Percentiles rank a stretch among this genome's conserved stretches.
These are phyloP conservation scores for Citeromyces matritensis DNA, from an alignment of 805 yeast genomes.

Conservation along the genomic window DNA sequence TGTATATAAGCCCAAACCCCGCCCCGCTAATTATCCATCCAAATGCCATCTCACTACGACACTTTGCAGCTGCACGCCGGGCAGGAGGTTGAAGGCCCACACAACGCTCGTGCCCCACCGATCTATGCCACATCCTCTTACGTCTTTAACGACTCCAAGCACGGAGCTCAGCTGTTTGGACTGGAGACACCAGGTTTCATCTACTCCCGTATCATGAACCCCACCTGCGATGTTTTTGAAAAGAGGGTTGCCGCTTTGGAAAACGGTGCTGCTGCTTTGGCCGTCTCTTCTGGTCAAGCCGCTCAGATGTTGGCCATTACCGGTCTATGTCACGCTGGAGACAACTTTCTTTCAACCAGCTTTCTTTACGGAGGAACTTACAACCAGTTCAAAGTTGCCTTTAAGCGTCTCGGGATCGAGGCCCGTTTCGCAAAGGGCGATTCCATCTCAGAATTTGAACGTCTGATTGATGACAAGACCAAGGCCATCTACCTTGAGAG, in stretches of 20 bases:
- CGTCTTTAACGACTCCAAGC: conserved; percentile 75
- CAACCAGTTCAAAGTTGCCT: conserved; percentile 87
- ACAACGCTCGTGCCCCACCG: conserved; percentile 80
- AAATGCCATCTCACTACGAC: conserved; percentile 55
- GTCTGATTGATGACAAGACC: conserved; percentile 67
- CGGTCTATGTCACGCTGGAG: conserved; percentile 78
- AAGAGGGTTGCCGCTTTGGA: conserved; percentile 87
- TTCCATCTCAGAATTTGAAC: conserved; percentile 51
- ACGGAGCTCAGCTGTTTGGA: conserved; percentile 86
- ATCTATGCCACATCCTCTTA: conserved; percentile 86
- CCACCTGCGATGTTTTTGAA: conserved; percentile 86
- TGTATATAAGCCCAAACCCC: neutral
- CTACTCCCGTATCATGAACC: conserved; percentile 85
- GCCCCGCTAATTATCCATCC: conserved; percentile 14
- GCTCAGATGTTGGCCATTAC: conserved; percentile 81
- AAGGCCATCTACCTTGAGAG: conserved; percentile 84
- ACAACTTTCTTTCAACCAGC: conserved; percentile 78
- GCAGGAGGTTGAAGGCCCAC: conserved; percentile 51
- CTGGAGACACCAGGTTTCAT: conserved; percentile 74
- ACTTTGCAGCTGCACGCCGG: conserved; percentile 95
- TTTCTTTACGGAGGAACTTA: conserved; percentile 92
- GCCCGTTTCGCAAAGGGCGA: conserved; percentile 80
- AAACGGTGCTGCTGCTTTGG: conserved; percentile 82
- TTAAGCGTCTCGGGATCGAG: conserved; percentile 80
- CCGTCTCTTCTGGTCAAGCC: conserved; percentile 92